A percentile compares a stretch with the other conserved stretches of the same genome.
Evolutionary conservation across 2,329 filamentous ascomycete species (phyloP).

Genomic region (Botrytis cinerea): DNA sequence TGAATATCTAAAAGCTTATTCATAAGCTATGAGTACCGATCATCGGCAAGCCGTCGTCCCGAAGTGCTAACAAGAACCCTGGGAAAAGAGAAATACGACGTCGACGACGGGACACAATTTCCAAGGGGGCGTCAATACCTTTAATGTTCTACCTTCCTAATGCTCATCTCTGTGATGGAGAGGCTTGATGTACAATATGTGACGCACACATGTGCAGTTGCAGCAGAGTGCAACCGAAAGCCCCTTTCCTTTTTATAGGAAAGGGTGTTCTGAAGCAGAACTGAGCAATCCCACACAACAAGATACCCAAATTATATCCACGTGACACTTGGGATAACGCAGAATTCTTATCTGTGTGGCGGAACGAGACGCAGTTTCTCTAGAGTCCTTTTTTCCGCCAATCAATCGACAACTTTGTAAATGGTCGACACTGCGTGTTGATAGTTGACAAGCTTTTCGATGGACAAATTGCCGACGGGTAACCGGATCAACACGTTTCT

Average conservation of each 20-base stretch:
- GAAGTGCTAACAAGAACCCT: not conserved
- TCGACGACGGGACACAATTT: too few species aligned
- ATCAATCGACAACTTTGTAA: not conserved
- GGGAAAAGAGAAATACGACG: not conserved
- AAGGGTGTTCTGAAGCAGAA: not conserved
- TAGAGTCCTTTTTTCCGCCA: not conserved
- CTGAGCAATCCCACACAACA: not conserved
- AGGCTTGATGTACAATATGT: not conserved
- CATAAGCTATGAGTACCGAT: not conserved
- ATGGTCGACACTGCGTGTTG: not conserved
- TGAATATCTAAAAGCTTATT: not conserved
- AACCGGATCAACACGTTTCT: not conserved
- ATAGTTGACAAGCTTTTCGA: not conserved
- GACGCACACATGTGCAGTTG: not conserved
- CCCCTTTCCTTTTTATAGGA: not conserved
- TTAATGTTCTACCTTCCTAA: not conserved
- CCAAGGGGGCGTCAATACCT: not conserved
- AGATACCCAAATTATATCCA: not conserved
- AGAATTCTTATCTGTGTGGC: not conserved
- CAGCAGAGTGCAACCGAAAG: not conserved
- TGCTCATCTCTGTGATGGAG: not conserved
- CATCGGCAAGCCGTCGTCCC: constrained; percentile 9
- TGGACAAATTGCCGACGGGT: not conserved
- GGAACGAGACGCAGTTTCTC: not conserved
- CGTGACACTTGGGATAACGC: not conserved